Evolutionary conservation across 1,284 basidiomycete genomes (phyloP).

Genomic region (Naganishia sp.): DNA sequence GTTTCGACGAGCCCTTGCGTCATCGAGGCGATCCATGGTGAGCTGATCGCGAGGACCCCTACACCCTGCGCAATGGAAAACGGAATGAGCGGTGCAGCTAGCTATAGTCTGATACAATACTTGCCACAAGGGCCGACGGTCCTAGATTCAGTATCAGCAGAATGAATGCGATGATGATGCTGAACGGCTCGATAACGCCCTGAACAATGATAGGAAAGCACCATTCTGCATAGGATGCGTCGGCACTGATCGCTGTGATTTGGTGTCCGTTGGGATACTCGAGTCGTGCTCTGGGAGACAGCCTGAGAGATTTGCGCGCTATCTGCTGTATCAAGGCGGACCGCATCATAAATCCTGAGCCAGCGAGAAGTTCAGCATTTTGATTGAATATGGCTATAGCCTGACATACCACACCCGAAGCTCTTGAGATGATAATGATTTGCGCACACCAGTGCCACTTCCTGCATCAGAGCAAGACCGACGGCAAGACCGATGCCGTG

Average conservation of each 20-base stretch:
- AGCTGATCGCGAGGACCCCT: conserved; percentile 61
- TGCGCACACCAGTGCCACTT: conserved; percentile 18
- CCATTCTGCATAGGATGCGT: conserved; percentile 25
- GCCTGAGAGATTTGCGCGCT: conserved; percentile 28
- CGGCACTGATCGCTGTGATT: conserved; percentile 22
- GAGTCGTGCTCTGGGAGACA: conserved; percentile 26
- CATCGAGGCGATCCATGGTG: conserved; percentile 65
- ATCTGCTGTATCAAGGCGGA: conserved; percentile 31
- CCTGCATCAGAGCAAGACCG: conserved; percentile 29
- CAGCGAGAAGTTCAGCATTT: background rate
- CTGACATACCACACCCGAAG: conserved; percentile 3
- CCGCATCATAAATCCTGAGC: conserved; percentile 28
- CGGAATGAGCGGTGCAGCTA: background rate
- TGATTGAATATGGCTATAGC: no score
- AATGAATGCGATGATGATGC: conserved; percentile 18
- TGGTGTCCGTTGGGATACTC: conserved; percentile 25
- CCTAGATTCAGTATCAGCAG: conserved; percentile 31
- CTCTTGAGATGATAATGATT: conserved; percentile 25
- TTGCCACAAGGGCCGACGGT: conserved; percentile 27
- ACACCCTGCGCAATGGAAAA: background rate
- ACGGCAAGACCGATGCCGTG: conserved; percentile 30
- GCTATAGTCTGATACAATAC: no score
- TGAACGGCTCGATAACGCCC: conserved; percentile 26
- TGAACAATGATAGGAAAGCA: conserved; percentile 23
- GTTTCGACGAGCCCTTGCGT: conserved; percentile 65